Percentiles rank a stretch among this genome's conserved stretches.
These are phyloP conservation scores for Coemansia sp. DNA, from an alignment of 192 early-diverging fungal genomes.

Conservation along the genomic window DNA sequence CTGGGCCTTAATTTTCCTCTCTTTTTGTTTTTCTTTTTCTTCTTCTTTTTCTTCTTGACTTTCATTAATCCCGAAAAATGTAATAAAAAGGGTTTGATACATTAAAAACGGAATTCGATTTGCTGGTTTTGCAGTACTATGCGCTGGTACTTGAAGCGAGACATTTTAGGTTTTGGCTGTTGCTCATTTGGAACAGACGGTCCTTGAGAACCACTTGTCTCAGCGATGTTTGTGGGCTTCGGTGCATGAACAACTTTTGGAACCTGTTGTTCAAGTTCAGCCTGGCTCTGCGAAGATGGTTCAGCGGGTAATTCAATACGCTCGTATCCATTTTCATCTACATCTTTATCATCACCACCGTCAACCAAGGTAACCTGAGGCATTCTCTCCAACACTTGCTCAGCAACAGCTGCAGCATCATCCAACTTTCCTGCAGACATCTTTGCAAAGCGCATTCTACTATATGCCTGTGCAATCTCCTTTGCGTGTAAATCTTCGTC, in stretches of 20 bases:
- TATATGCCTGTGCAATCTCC: slow-evolving; percentile 45
- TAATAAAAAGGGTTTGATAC: neutral
- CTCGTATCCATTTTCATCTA: slow-evolving; percentile 3
- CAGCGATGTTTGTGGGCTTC: neutral
- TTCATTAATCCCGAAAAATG: no score
- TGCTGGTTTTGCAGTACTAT: slow-evolving; percentile 24
- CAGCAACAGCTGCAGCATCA: slow-evolving; percentile 27
- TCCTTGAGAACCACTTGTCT: neutral
- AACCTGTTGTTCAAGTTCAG: slow-evolving; percentile 21
- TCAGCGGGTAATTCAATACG: slow-evolving; percentile 25
- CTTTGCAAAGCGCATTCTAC: slow-evolving; percentile 17
- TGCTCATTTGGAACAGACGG: neutral
- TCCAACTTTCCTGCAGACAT: slow-evolving; percentile 31
- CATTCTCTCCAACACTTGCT: slow-evolving; percentile 12
- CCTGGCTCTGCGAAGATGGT: slow-evolving; percentile 6
- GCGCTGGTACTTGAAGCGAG: slow-evolving; percentile 49
- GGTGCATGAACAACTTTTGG: neutral
- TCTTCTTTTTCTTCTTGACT: no score
- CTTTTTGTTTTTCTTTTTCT: no score
- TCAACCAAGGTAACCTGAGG: slow-evolving; percentile 22
- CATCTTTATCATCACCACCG: neutral
- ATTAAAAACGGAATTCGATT: neutral
- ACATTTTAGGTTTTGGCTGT: slow-evolving; percentile 35
- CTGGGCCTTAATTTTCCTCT: no score
- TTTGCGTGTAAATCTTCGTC: slow-evolving; percentile 42